Conservation (phyloP, 768 basidiomycete genomes). For the Termitomyces sp. region DNA sequence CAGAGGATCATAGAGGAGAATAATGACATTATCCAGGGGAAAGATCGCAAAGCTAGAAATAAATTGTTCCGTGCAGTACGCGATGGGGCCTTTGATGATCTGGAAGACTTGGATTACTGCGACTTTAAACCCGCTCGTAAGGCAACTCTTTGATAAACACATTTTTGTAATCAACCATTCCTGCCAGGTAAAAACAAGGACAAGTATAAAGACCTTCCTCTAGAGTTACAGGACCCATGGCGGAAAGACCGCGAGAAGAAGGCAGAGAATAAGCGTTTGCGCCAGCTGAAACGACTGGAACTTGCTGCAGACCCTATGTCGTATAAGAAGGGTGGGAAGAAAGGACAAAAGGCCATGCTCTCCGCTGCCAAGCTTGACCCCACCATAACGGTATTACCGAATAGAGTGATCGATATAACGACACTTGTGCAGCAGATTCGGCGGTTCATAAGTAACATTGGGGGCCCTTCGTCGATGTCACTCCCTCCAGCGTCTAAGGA, state of each 20-base stretch:
- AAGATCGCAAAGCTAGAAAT: slow-evolving; percentile 49
- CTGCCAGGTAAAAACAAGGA: slow-evolving; percentile 45
- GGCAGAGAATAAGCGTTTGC: slow-evolving; percentile 66
- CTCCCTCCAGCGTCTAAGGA: slow-evolving; percentile 79
- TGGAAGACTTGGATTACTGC: slow-evolving; percentile 22
- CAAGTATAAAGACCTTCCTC: slow-evolving; percentile 48
- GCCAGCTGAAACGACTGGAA: slow-evolving; percentile 53
- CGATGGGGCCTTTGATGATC: slow-evolving; percentile 49
- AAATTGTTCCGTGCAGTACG: slow-evolving; percentile 56
- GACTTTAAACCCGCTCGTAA: slow-evolving; percentile 47
- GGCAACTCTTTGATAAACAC: slow-evolving; percentile 21
- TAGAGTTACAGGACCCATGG: slow-evolving; percentile 68
- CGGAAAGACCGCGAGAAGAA: slow-evolving; percentile 81
- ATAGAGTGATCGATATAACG: slow-evolving; percentile 58
- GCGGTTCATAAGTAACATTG: slow-evolving; percentile 59
- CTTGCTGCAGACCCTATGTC: slow-evolving; percentile 62
- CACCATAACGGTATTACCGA: slow-evolving; percentile 38
- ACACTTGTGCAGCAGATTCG: slow-evolving; percentile 72
- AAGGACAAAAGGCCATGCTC: slow-evolving; percentile 65
- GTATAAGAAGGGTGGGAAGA: slow-evolving; percentile 63
- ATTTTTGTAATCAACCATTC: background rate
- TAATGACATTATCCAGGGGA: slow-evolving; percentile 40
- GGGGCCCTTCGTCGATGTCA: slow-evolving; percentile 50
- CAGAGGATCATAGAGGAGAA: slow-evolving; percentile 66
- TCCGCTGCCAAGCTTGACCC: slow-evolving; percentile 51